Base-by-base conservation (phyloP, 768 basidiomycete species). In the Amanita subjunquillea region DNA sequence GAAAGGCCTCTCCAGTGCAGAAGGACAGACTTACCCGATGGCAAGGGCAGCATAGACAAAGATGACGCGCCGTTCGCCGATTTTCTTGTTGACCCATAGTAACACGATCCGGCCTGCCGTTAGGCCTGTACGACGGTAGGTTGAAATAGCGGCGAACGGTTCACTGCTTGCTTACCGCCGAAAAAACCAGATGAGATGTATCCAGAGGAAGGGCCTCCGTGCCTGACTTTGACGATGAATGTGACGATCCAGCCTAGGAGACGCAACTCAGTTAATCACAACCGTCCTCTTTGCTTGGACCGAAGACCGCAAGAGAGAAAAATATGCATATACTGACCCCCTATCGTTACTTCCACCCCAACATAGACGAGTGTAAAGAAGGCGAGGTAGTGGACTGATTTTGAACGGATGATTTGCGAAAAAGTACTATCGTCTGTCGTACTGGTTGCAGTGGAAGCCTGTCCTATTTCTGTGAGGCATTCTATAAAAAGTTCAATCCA, bases 161-260 rank as follows among this genome's bases (percentile, higher is more conserved):
- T n/a, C 22, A 15, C 15, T 34, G 12, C 17, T 20, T 6, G 54
- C 63, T 20, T 59, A 77, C 81, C 82, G 53, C 76, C 78, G 52
- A 74, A 77, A 56, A 77, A 77, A 10, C 79, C 80, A 2, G 78
- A 72, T 2, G 80, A 78, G 53, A 82, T 74, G 58, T 83, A 82
- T 30, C 77, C 75, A 51, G 60, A 65, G 2, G 69, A 63, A 2
- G 68, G 67, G 3, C 71, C 69, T 32, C 70, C 72, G 13, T 58
- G 60, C 37, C 70, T 62, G 13, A 67, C 66, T 23, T 68, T 57
- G 42, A 63, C 66, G 40, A 72, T 69, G 55, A 73, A 87, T 0
- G 85, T 83, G 7, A 84, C 83, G 36, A 83, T 85, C 85, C 85
- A 87, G 3, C 85, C 83, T 80, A 44, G 4, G 34, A 34, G 34